Base-by-base conservation (phyloP, 2,329 filamentous ascomycete species). In the Trichoderma sp. region DNA sequence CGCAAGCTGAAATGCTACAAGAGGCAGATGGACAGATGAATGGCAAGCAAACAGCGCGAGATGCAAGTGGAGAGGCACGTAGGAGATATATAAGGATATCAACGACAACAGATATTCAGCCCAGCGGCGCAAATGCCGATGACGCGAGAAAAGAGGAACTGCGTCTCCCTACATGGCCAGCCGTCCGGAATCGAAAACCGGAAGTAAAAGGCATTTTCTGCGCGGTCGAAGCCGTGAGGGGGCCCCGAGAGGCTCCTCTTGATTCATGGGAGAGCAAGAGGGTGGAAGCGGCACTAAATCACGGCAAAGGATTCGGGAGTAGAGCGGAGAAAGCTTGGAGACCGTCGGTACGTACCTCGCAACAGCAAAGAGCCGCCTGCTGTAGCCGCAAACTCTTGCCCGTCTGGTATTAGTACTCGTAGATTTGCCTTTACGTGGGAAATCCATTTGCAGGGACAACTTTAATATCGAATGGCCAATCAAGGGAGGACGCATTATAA, bases 271-370 rank as follows among this genome's bases (percentile, higher is more conserved):
- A 52, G 16, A 43, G n/a, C 30, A 43, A 43, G 56, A 59, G 32
- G 39, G 51, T 46, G 39, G 30, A 54, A 43, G 56, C 26, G 58
- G 66, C 66, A 68, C 66, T 68, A 68, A 68, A 68, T 59, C 66
- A 66, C 65, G 66, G 66, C 66, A 68, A 55, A 60, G 58, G 51
- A 58, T 43, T 68, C 66, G 66, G 66, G 66, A 68, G 66, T 54
- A 68, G 58, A 39, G 28, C 46, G 43, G 55, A 37, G 55, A 51
- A 37, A 8, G 28, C n/a, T 4, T 56, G 30, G 54, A 30, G 24
- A n/a, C 7, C 18, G 54, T 10, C 4, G 67, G 61, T 63, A 32
- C 4, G 34, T 28, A 54, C 60, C 24, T 30, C 51, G 49, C 24
- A 21, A 24, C n/a, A 10, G 39, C 46, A 21, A 30, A 30, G 24